These are phyloP conservation scores for Solanum medicagineum DNA, from an alignment of 257 asterid species.

Conservation along the genomic window DNA sequence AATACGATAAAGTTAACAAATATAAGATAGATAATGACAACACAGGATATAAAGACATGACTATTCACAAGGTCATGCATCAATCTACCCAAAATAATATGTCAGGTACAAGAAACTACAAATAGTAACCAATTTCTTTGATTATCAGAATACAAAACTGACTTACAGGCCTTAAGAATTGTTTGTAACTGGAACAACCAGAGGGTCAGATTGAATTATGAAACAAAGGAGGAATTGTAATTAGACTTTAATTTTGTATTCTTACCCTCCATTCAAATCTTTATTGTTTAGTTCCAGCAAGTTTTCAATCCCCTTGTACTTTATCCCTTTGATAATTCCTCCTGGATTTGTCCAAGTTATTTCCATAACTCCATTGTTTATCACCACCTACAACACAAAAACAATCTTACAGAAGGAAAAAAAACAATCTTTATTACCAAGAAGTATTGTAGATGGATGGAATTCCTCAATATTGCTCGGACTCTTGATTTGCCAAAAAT, in stretches of 20 bases:
- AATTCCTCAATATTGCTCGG: background rate
- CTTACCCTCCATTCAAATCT: constrained; percentile 4
- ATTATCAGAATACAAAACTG: background rate
- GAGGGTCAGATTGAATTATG: background rate
- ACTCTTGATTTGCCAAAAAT: no score
- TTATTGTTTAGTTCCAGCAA: background rate
- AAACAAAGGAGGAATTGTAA: background rate
- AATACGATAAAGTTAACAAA: no score
- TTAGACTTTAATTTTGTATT: background rate
- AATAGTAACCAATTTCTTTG: background rate
- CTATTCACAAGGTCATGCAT: no score
- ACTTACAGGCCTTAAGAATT: background rate
- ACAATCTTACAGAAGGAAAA: background rate
- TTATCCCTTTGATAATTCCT: constrained; percentile 4
- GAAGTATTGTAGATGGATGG: background rate
- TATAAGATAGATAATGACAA: no score
- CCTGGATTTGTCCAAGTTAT: constrained; percentile 1
- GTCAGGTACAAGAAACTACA: background rate
- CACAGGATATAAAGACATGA: no score
- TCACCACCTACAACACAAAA: background rate
- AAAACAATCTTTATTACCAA: background rate
- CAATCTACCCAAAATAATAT: background rate
- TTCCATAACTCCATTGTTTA: background rate
- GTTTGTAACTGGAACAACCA: background rate
- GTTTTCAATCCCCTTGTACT: constrained; percentile 3